A percentile compares a stretch with the other conserved stretches of the same genome.
Conservation (phyloP, 306 rosid genomes). For the Gynostemma pentaphyllum region DNA sequence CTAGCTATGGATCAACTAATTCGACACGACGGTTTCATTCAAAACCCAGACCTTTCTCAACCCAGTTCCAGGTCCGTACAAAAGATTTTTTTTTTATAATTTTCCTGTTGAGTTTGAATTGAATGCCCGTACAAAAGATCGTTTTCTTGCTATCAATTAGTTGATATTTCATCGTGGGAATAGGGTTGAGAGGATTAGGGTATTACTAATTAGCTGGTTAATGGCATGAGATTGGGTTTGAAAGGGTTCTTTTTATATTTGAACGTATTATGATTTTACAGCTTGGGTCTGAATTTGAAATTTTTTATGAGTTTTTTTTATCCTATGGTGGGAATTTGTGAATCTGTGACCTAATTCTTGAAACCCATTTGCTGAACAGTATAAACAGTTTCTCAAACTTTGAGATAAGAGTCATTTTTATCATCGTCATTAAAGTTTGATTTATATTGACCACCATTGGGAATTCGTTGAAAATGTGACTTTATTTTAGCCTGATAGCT, state of each 20-base stretch:
- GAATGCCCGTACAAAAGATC: background rate
- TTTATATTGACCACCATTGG: no score
- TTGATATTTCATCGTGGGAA: no score
- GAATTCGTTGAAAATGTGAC: no score
- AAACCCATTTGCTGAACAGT: background rate
- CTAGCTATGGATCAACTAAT: conserved; percentile 9
- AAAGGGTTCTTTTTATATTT: no score
- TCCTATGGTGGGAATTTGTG: background rate
- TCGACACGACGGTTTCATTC: conserved; percentile 14
- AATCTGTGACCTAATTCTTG: background rate
- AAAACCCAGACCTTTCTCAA: conserved; percentile 24
- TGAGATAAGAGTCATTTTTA: background rate
- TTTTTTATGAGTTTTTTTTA: background rate
- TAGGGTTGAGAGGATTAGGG: no score
- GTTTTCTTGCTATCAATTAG: background rate
- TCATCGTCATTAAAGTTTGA: no score
- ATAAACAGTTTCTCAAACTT: no score
- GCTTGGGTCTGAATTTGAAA: no score
- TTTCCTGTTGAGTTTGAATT: background rate
- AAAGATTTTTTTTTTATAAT: background rate
- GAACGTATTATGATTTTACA: background rate
- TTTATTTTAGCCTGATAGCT: no score
- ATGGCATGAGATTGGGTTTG: no score
- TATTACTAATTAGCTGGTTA: no score
- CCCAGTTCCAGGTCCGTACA: conserved; percentile 22